These are phyloP conservation scores for Clarireedia paspali DNA, from an alignment of 2,329 filamentous ascomycete genomes.

Conservation along the genomic window DNA sequence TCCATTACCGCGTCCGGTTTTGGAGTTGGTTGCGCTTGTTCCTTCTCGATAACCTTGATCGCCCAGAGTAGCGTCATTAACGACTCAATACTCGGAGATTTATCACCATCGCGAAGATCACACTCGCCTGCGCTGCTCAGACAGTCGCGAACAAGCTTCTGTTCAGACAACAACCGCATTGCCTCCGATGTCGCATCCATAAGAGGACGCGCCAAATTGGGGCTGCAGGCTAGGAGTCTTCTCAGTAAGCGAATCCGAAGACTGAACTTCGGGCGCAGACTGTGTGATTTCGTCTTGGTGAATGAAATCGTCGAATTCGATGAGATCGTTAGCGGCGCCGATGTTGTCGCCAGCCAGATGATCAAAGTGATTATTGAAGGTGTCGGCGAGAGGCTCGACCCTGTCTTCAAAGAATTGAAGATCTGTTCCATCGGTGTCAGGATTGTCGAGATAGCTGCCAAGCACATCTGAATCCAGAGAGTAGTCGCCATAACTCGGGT, in stretches of 20 bases:
- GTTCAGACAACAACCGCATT: constrained; percentile 63
- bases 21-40: constrained; percentile 15
- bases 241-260: constrained; percentile 31
- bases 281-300: constrained; percentile 38
- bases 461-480: constrained; percentile 54
- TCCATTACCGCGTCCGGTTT: constrained; percentile 23
- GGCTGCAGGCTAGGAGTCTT: constrained; percentile 63
- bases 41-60: constrained; percentile 24
- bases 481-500: constrained; percentile 43
- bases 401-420: constrained; percentile 68
- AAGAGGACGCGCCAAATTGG: constrained; percentile 65
- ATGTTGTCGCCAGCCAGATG: constrained; percentile 56
- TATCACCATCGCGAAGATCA: constrained; percentile 18
- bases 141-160: constrained; percentile 27
- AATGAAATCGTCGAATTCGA: constrained; percentile 45
- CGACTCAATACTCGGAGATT: constrained; percentile 24
- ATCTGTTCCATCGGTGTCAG: constrained; percentile 63
- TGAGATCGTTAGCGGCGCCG: constrained; percentile 44
- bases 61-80: constrained; percentile 30
- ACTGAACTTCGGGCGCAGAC: constrained; percentile 28
- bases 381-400: constrained; percentile 66
- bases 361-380: constrained; percentile 58
- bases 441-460: constrained; percentile 57
- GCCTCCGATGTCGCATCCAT: constrained; percentile 66
- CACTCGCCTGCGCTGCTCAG: constrained; percentile 23